Base-by-base conservation (phyloP, 2,329 filamentous ascomycete species). In the Colletotrichum australisinense region DNA sequence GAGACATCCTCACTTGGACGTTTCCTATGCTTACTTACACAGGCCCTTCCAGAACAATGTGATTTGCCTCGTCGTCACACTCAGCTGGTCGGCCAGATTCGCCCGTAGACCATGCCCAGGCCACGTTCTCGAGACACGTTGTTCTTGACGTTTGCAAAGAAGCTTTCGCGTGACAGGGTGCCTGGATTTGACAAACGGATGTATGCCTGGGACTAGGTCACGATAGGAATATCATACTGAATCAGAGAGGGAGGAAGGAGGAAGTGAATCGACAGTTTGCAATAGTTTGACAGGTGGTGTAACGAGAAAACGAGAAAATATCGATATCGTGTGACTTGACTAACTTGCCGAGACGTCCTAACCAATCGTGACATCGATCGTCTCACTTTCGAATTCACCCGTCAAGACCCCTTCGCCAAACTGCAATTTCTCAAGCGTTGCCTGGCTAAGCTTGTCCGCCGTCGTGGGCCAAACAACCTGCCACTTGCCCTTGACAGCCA, bases 401-500 rank as follows among this genome's bases (percentile, higher is more conserved):
- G 73, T 69, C 32, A 75, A 52, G 38, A 66, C 73, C 2, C 60
- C 57, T 9, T 76, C 73, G n/a, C 73, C 74, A 42, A 71, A 67
- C 30, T 75, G 69, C 28, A 76, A 52, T 58, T 73, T 68, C 32
- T 73, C 66, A 5, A 76, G 57, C 11, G 28, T 58, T 42, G 73
- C 73, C 11, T 68, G 24, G 56, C 58, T 75, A 46, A 76, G 67
- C 46, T 73, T 60, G 32, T 75, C 74, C 35, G 63, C 73, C 22
- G 74, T 73, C 53, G 58, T 74, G 7, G 77, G 76, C 82, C 83
- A 84, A 14, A 84, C 83, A 19, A 77, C 76, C 76, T 78, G 79
- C 85, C 84, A 87, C 55, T 76, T 76, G 0, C 85, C 85, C 65
- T 80, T 80, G 56, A 83, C 78, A 60, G 78, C 75, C 38, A 85